Conservation (phyloP, 257 asterid species). For the Solanum tarapatanum region DNA sequence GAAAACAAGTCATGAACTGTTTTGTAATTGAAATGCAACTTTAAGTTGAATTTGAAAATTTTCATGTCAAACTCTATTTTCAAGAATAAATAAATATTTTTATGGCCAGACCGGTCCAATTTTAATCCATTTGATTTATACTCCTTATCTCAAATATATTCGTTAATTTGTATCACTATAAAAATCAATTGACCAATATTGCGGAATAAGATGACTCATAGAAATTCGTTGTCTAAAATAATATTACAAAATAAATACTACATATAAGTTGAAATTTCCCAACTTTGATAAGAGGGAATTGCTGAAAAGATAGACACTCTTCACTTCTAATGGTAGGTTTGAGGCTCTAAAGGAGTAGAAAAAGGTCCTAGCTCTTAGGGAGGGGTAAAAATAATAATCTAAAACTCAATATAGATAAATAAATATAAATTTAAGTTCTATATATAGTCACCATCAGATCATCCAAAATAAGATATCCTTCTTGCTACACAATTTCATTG, state of each 20-base stretch:
- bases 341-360: background rate
- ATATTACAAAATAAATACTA: background rate
- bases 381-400: too few relatives aligned
- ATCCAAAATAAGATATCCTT: background rate
- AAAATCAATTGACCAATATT: background rate
- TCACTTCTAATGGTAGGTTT: background rate
- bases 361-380: too few relatives aligned
- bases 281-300: background rate
- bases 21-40: too few relatives aligned
- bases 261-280: background rate
- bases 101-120: background rate
- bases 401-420: background rate
- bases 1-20: background rate
- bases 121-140: background rate
- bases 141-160: background rate
- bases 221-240: background rate
- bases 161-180: background rate
- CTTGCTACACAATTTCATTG: background rate
- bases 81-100: too few relatives aligned
- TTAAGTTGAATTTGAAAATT: background rate
- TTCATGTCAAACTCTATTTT: too few relatives aligned
- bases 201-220: background rate
- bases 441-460: background rate
- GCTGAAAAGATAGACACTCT: background rate
- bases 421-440: background rate